phyloP scores from a whole-genome alignment of 352 stramenopile species.

The Globisporangium paroecandrum region DNA sequence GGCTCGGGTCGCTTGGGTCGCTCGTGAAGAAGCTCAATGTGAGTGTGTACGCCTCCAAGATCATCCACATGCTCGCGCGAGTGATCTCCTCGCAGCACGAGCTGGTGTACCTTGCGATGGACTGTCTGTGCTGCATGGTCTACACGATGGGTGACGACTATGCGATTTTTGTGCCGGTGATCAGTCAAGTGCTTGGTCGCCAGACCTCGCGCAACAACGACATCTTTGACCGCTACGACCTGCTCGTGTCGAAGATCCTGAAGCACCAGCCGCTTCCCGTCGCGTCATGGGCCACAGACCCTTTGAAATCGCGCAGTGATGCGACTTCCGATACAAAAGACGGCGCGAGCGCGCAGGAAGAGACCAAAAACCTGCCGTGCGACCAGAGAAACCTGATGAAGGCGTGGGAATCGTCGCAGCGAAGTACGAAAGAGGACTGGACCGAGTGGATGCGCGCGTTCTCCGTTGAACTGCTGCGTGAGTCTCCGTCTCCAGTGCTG shows the following conservation, averaged over 20 bases:
- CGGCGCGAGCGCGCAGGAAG: slow-evolving; percentile 37
- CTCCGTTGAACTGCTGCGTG: slow-evolving; percentile 95
- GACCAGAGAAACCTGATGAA: slow-evolving; percentile 85
- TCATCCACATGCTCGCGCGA: slow-evolving; percentile 86
- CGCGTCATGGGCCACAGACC: slow-evolving; percentile 77
- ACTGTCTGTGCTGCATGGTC: slow-evolving; percentile 87
- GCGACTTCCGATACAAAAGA: slow-evolving; percentile 33
- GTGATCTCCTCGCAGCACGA: slow-evolving; percentile 81
- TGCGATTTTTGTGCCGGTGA: slow-evolving; percentile 84
- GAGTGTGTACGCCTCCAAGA: slow-evolving; percentile 85
- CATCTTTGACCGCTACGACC: slow-evolving; percentile 86
- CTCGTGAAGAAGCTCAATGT: slow-evolving; percentile 89
- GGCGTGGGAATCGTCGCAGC: slow-evolving; percentile 81
- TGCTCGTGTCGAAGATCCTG: slow-evolving; percentile 85
- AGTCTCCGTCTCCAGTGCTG: slow-evolving; percentile 95
- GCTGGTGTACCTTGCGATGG: slow-evolving; percentile 84
- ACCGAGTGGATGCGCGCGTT: slow-evolving; percentile 98
- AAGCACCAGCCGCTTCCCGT: slow-evolving; percentile 85
- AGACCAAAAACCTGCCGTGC: slow-evolving; percentile 75
- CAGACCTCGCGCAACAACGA: slow-evolving; percentile 70
- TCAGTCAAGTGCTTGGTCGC: slow-evolving; percentile 75
- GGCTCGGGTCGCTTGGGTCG: slow-evolving; percentile 72
- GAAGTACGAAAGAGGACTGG: slow-evolving; percentile 94
- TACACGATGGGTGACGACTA: slow-evolving; percentile 89
- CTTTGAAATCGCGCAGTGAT: slow-evolving; percentile 46